Base-by-base conservation (phyloP, 2,329 filamentous ascomycete genomes). In the Xylariaceae sp. region DNA sequence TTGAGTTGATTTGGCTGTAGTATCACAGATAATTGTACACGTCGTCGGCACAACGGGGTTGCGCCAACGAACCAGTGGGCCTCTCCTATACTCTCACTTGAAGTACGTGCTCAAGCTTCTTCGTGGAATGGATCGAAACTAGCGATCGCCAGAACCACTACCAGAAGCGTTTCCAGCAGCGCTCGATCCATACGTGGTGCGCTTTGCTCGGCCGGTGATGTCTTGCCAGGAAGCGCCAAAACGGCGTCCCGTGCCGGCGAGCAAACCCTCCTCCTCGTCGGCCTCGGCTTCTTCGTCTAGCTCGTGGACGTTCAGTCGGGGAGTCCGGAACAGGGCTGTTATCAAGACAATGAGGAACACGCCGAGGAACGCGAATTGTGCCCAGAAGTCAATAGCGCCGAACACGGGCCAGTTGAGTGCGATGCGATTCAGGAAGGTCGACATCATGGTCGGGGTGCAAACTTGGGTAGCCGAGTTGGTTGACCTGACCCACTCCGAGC, bases 381-480 rank as follows among this genome's bases (percentile, higher is more conserved):
- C 90, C 92, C 92, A 99, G 74, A 97, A 99, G 66, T 90, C 84
- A n/a, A 97, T 78, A 9, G 88, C 86, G 9, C 94, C 94, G 70
- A 99, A 96, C 72, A 97, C 91, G 4, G 94, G 92, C 82, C 94
- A 99, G 72, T 95, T 96, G 70, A 96, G 83, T 18, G 90, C 92
- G 61, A 97, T 85, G 50, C 92, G 87, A 74, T 97, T 97, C 65
- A 99, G 80, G 75, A 99, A 96, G 0, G 90, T 96, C 61, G 90
- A 94, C 73, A 92, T 89, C 44, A 97, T 87, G 18, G 88, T 93
- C 0, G 94, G 92, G 0, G 92, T 97, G 80, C 94, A 99, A 18
- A 96, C 87, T 61, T 87, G 82, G 65, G 84, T 84, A 2, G 91
- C 89, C 3, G 54, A 39, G n/a, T 82, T 80, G n/a, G 81, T 79